A percentile compares a stretch with the other conserved stretches of the same genome.
Evolutionary conservation across 495 filamentous ascomycete genomes (phyloP).

Genomic region (Hypoxylon intermedium): DNA sequence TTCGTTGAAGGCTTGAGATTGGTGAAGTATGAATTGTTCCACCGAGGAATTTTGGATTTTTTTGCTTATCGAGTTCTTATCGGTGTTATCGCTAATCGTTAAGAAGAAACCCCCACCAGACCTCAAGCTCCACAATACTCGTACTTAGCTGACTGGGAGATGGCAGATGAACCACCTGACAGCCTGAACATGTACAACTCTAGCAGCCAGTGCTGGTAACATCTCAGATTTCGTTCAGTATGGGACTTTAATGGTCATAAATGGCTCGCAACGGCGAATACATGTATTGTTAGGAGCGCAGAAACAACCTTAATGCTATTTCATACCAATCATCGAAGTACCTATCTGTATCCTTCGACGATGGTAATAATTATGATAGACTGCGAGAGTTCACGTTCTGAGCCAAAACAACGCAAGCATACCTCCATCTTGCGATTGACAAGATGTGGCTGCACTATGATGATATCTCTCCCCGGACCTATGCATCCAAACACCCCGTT

Average conservation of each 20-base stretch:
- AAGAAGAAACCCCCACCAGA: conserved; percentile 33
- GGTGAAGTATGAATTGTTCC: conserved; percentile 9
- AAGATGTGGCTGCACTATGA: conserved; percentile 1
- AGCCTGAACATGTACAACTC: neutral
- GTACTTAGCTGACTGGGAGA: neutral
- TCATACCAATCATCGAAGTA: conserved; percentile 10
- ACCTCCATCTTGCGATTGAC: conserved; percentile 14
- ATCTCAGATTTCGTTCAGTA: no score
- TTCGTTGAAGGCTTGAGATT: conserved; percentile 25
- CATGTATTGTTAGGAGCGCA: no score
- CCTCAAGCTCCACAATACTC: neutral
- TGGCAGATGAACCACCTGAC: no score
- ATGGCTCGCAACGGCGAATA: no score
- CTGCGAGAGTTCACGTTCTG: conserved; percentile 11
- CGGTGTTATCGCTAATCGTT: conserved; percentile 36
- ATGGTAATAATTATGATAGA: neutral
- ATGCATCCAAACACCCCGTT: conserved; percentile 16
- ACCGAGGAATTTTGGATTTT: conserved; percentile 40
- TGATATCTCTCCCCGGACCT: conserved; percentile 2
- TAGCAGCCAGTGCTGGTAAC: no score
- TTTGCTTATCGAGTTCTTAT: conserved; percentile 40
- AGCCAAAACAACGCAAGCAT: conserved; percentile 12
- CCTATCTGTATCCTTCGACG: conserved; percentile 8
- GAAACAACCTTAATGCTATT: conserved; percentile 10
- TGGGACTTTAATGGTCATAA: no score